phyloP scores from a whole-genome alignment of 306 rosid species.

The Rosa persica region DNA sequence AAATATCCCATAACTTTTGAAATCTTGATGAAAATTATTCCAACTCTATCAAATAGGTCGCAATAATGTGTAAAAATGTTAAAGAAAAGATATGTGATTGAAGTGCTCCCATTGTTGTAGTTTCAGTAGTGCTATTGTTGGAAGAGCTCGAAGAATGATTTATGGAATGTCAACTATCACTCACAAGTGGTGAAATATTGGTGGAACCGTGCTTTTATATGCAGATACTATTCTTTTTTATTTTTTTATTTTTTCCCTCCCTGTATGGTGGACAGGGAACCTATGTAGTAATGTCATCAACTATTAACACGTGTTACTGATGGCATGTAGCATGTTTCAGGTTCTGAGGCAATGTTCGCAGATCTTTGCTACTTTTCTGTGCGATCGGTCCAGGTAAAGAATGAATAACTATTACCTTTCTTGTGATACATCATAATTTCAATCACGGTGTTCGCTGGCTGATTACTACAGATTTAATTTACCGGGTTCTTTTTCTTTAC shows the following conservation, averaged over 20 bases:
- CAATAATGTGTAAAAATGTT: background rate
- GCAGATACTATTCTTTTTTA: background rate
- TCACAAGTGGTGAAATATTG: background rate
- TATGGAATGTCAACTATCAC: background rate
- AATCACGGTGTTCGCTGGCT: slow-evolving; percentile 16
- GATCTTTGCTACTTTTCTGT: slow-evolving; percentile 97
- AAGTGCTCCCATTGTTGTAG: background rate
- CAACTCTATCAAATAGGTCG: background rate
- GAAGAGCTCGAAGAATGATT: background rate
- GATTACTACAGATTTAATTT: slow-evolving; percentile 14
- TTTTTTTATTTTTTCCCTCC: too few relatives aligned
- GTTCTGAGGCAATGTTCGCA: slow-evolving; percentile 99
- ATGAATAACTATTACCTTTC: slow-evolving; percentile 10
- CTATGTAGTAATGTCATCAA: background rate
- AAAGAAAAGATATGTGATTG: background rate
- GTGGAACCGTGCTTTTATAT: too few relatives aligned
- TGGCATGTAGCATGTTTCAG: slow-evolving; percentile 43
- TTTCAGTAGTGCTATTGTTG: background rate
- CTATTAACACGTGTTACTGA: slow-evolving; percentile 15
- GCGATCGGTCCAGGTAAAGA: slow-evolving; percentile 87
- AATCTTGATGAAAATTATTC: background rate
- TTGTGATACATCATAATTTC: slow-evolving; percentile 5
- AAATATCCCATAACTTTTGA: background rate
- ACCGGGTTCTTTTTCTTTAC: slow-evolving; percentile 45
- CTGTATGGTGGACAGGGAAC: background rate